Evolutionary conservation across 345 rosid species (phyloP).

Genomic region (Eucalyptus fibrosa): DNA sequence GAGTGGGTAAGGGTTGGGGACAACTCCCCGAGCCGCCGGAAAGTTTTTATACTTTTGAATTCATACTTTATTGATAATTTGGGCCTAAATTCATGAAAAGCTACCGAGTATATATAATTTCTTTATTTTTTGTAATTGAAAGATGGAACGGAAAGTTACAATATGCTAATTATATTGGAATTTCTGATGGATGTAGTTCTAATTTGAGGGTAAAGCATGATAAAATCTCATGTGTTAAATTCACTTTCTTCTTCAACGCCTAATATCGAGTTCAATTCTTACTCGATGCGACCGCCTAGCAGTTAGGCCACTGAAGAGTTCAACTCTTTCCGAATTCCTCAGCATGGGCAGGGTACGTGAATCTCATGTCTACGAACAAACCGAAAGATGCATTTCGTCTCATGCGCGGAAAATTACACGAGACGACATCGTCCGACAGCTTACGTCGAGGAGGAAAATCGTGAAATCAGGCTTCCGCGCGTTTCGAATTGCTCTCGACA

Average conservation of each 20-base stretch:
- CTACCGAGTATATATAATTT: no score
- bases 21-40: no score
- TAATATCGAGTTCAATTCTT: not conserved
- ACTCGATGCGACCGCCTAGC: not conserved
- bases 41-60: not conserved
- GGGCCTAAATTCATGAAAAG: accelerated
- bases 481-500: not conserved
- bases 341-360: not conserved
- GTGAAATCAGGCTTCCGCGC: accelerated
- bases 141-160: not conserved
- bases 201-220: no score
- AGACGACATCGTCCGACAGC: not conserved
- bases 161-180: not conserved
- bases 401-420: not conserved
- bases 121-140: no score
- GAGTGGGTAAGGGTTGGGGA: no score
- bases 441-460: not conserved
- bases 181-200: accelerated
- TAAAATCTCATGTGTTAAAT: no score
- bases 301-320: no score
- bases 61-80: no score
- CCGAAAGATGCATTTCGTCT: not conserved
- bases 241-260: not conserved
- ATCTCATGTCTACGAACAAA: not conserved
- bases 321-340: not conserved